Percentiles rank a stretch among this genome's conserved stretches.
These are phyloP conservation scores for Gaeumannomyces sp. DNA, from an alignment of 2,329 filamentous ascomycete genomes.

Conservation along the genomic window DNA sequence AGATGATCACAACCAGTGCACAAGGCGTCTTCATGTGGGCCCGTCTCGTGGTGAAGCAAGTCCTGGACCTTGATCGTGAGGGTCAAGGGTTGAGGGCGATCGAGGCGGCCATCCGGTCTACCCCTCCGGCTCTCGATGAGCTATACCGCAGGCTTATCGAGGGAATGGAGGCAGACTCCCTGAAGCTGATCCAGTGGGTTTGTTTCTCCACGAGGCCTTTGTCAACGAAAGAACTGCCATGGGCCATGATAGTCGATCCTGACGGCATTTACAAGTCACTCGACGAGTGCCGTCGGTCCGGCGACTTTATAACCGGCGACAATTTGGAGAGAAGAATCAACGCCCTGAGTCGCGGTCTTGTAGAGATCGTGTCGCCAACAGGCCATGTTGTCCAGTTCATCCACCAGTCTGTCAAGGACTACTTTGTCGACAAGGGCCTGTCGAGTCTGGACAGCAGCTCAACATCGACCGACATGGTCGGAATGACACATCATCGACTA, in stretches of 20 bases:
- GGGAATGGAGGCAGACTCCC: conserved; percentile 16
- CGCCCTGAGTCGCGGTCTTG: conserved; percentile 24
- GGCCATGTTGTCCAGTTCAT: conserved; percentile 24
- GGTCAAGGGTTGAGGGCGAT: conserved; percentile 17
- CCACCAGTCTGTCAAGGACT: conserved; percentile 29
- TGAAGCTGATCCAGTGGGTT: conserved; percentile 27
- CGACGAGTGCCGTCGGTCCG: conserved; percentile 14
- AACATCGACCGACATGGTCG: neutral
- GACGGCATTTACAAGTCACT: conserved; percentile 18
- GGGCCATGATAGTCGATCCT: conserved; percentile 24
- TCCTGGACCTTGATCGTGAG: conserved; percentile 14
- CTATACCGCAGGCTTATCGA: conserved; percentile 22
- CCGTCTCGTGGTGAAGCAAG: conserved; percentile 20
- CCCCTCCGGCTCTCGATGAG: conserved; percentile 19
- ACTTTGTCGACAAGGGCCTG: conserved; percentile 21
- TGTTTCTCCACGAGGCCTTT: conserved; percentile 24
- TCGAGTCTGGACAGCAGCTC: neutral
- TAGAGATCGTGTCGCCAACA: conserved; percentile 15
- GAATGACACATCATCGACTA: neutral
- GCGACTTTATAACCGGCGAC: conserved; percentile 16
- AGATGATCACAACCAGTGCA: conserved; percentile 21
- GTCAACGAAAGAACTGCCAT: conserved; percentile 22
- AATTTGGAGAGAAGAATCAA: conserved; percentile 17
- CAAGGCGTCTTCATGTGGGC: conserved; percentile 32
- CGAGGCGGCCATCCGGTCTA: conserved; percentile 14